Percentiles rank a stretch among this genome's conserved stretches.
phyloP scores from a whole-genome alignment of 2,329 filamentous ascomycete species.

The Dactylellina parvicollis region DNA sequence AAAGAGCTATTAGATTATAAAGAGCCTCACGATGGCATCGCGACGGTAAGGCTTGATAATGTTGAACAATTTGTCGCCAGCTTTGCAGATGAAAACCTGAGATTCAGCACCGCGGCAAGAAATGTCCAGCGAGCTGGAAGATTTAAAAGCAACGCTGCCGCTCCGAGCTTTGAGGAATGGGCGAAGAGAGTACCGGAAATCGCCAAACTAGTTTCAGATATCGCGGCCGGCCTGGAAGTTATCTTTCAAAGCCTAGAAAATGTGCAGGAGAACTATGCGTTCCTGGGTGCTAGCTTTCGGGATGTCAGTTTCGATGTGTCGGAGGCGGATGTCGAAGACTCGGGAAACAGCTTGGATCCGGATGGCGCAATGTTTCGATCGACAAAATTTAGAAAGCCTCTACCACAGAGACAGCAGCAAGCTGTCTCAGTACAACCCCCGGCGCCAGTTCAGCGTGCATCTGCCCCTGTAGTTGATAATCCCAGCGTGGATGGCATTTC shows the following conservation, averaged over 20 bases:
- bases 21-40: neutral
- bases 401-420: neutral
- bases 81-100: neutral
- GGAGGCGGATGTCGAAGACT: neutral
- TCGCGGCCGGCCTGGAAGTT: neutral
- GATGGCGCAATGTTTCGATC: conserved; percentile 9
- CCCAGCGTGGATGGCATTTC: neutral
- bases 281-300: neutral
- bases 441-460: too few relatives aligned
- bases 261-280: conserved; percentile 4
- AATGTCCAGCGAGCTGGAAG: neutral
- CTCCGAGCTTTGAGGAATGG: conserved; percentile 12
- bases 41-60: neutral
- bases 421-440: neutral
- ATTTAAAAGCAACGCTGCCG: neutral
- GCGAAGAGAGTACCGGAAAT: conserved; percentile 5
- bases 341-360: neutral
- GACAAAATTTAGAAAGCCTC: neutral
- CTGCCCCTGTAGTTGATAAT: too few relatives aligned
- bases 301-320: conserved; percentile 16
- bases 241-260: neutral
- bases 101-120: conserved; percentile 4
- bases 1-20: conserved; percentile 12
- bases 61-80: neutral
- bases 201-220: neutral